Evolutionary conservation across 768 basidiomycete species (phyloP), one percentile per base, ranked within the genome.

Genomic region (Trametes punicea): DNA sequence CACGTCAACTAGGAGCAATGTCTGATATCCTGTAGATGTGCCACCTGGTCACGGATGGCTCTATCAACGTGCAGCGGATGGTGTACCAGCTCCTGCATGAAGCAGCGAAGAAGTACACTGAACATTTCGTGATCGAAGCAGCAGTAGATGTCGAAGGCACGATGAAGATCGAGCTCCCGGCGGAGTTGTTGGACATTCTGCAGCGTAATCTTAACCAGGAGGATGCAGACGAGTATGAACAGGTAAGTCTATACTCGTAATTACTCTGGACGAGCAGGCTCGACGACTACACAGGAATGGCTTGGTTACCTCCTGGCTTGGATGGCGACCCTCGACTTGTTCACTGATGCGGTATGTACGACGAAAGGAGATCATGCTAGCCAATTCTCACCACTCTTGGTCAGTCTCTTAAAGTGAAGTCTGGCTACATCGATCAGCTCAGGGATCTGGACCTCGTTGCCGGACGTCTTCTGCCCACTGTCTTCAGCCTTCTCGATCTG

Each of bases 251-350:
- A 20, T 30, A 7, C 18, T 25, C 45, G 5, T 60, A 38, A 41
- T 49, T 51, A 50, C 38, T n/a, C 25, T n/a, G 31, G n/a, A 21
- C 26, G 34, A n/a, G 20, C 31, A 7, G 26, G 51, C n/a, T 50
- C 52, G 42, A 55, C 16, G 6, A 5, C 55, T 27, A 26, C 42
- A 46, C 57, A 70, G 77, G 76, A 74, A 46, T 66, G 80, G 2
- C 83, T 90, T 58, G 84, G 86, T 3, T 81, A 82, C 59, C 72
- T 97, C n/a, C 78, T 97, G 8, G 81, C 80, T 2, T 97, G 93
- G 94, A 90, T 95, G 86, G 73, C 92, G n/a, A 67, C 86, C 1
- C 87, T 97, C 59, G 91, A 94, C 64, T 74, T 88, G 18, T 97
- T 97, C 70, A 74, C 75, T 23, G 84, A 90, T 68, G 88, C 92